These are phyloP conservation scores for Hymenoscyphus fructigenus DNA, from an alignment of 2,329 filamentous ascomycete species.

Conservation along the genomic window DNA sequence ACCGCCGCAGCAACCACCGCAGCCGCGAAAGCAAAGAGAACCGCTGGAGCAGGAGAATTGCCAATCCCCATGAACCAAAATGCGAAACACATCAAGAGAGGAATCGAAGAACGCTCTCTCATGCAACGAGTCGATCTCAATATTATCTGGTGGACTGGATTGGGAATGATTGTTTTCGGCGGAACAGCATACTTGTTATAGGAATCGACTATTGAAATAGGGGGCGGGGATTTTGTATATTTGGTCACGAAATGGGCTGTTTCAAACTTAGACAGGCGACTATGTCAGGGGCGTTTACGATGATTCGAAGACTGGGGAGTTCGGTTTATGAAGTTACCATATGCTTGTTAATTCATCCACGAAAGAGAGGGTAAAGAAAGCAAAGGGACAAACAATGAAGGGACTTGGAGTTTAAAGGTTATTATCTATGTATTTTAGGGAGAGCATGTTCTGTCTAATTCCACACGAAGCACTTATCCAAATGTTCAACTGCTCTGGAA, in stretches of 20 bases:
- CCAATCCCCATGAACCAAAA: constrained; percentile 34
- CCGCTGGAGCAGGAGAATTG: constrained; percentile 29
- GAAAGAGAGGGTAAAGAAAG: not conserved
- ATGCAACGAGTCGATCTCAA: constrained; percentile 31
- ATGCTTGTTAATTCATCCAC: constrained; percentile 16
- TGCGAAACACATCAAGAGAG: constrained; percentile 33
- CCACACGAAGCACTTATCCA: constrained; percentile 61
- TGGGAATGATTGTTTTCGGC: constrained; percentile 37
- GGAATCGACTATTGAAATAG: not conserved
- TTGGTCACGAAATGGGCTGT: constrained; percentile 13
- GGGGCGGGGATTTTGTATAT: constrained; percentile 22
- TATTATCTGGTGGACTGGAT: constrained; percentile 36
- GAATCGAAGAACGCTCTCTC: constrained; percentile 18
- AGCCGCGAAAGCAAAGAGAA: constrained; percentile 39
- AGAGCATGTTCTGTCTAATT: not conserved
- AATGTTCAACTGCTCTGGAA: constrained; percentile 73
- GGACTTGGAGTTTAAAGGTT: not conserved
- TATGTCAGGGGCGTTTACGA: constrained; percentile 24
- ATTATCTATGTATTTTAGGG: constrained; percentile 13
- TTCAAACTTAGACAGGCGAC: constrained; percentile 12
- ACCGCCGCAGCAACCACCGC: constrained; percentile 38
- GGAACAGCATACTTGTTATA: constrained; percentile 37
- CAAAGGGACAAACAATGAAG: not conserved
- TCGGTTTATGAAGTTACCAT: constrained; percentile 12
- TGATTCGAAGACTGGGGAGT: constrained; percentile 9